A percentile compares a stretch with the other conserved stretches of the same genome.
These are phyloP conservation scores for Rutstroemia sydowiana DNA, from an alignment of 2,329 filamentous ascomycete species.

Conservation along the genomic window DNA sequence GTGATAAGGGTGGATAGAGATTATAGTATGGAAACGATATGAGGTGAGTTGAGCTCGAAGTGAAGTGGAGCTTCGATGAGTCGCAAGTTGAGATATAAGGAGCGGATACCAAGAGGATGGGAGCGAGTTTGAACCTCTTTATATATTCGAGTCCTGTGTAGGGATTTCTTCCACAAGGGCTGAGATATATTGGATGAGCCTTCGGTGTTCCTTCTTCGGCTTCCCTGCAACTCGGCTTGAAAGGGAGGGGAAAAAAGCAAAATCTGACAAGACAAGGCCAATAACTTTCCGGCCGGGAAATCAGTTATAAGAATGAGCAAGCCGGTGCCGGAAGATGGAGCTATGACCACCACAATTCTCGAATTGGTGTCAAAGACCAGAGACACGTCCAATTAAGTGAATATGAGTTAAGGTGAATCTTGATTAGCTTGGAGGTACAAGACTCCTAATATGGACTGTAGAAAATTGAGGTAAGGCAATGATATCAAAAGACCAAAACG, in stretches of 20 bases:
- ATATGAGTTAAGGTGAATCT: not conserved
- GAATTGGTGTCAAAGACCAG: conserved; percentile 2
- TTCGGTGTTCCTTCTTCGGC: conserved; percentile 1
- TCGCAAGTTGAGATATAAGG: not conserved
- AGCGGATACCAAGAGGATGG: not conserved
- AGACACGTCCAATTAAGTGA: not conserved
- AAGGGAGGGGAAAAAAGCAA: conserved; percentile 17
- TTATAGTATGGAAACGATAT: no score
- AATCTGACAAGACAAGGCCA: not conserved
- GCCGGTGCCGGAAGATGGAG: conserved; percentile 13
- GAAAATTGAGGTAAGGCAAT: not conserved
- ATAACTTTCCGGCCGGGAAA: conserved; percentile 8
- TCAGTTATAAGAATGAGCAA: conserved; percentile 8
- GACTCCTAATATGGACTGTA: not conserved
- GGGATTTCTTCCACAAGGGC: not conserved
- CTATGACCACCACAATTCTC: conserved; percentile 19
- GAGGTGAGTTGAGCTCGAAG: no score
- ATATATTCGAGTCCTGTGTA: conserved; percentile 3
- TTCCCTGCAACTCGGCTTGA: conserved; percentile 5
- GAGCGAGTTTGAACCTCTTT: not conserved
- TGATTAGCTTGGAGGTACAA: not conserved
- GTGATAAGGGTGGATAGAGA: no score
- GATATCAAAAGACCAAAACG: not conserved
- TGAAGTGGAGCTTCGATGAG: not conserved
- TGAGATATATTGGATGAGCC: conserved; percentile 2